These are phyloP conservation scores for Raffaelea deltoideospora DNA, from an alignment of 2,329 filamentous ascomycete species.

Conservation along the genomic window DNA sequence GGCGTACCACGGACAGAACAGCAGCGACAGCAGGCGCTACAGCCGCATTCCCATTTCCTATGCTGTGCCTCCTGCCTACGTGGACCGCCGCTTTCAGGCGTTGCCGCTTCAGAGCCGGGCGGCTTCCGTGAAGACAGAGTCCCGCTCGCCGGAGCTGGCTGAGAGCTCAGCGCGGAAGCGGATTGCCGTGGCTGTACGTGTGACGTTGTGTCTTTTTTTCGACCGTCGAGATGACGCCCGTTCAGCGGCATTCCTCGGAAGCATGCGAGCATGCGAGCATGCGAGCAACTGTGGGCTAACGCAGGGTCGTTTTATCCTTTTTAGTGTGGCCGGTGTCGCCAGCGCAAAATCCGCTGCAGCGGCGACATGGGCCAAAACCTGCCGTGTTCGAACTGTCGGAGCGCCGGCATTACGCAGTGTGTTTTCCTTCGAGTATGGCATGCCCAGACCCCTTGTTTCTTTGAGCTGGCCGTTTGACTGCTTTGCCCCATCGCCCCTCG, in stretches of 20 bases:
- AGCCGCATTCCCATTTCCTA: too few species aligned
- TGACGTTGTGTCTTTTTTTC: not conserved
- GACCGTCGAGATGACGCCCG: not conserved
- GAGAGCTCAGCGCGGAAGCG: slow-evolving; percentile 37
- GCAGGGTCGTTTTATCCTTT: too few species aligned
- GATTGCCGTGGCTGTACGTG: slow-evolving; percentile 42
- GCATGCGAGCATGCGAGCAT: too few species aligned
- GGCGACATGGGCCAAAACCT: slow-evolving; percentile 64
- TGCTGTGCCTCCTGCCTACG: too few species aligned
- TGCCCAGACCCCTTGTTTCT: not conserved
- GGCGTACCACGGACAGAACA: too few species aligned
- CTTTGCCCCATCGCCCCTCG: not conserved
- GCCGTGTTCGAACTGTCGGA: slow-evolving; percentile 72
- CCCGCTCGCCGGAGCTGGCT: slow-evolving; percentile 21
- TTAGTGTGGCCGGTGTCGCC: slow-evolving; percentile 78
- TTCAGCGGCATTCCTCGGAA: too few species aligned
- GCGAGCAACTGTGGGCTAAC: too few species aligned
- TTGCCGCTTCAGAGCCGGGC: too few species aligned
- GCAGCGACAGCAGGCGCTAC: too few species aligned
- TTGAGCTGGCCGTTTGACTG: not conserved
- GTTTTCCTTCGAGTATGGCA: slow-evolving; percentile 60
- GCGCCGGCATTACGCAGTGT: slow-evolving; percentile 55
- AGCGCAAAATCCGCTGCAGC: slow-evolving; percentile 89
- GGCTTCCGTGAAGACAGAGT: too few species aligned
- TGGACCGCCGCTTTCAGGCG: too few species aligned